Evolutionary conservation across 2,329 filamentous ascomycete genomes (phyloP).

Genomic region (Pseudophaeomoniella oleicola): DNA sequence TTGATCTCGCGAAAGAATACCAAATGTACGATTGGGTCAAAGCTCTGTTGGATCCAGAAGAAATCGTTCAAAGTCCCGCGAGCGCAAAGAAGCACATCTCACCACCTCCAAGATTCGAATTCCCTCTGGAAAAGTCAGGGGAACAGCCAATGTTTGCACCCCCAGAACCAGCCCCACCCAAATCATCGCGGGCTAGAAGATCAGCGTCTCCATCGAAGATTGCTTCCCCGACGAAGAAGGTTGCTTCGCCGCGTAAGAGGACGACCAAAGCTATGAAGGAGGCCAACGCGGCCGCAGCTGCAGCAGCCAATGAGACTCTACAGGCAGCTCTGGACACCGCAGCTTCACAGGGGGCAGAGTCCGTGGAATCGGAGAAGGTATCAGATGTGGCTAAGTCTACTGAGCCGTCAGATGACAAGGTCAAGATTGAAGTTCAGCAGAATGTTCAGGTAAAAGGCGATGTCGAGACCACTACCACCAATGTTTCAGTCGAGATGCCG

Average conservation of each 20-base stretch:
- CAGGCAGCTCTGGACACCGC: constrained; percentile 33
- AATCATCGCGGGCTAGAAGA: constrained; percentile 33
- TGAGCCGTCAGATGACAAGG: constrained; percentile 28
- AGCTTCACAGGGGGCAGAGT: constrained; percentile 10
- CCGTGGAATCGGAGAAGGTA: not conserved
- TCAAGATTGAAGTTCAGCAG: constrained; percentile 57
- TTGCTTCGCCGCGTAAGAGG: constrained; percentile 40
- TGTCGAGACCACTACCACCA: constrained; percentile 54
- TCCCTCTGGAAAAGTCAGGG: constrained; percentile 29
- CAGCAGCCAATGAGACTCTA: constrained; percentile 31
- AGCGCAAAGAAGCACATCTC: constrained; percentile 62
- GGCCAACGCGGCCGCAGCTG: constrained; percentile 32
- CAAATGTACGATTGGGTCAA: constrained; percentile 73
- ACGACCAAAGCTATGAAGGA: constrained; percentile 34
- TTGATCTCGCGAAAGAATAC: constrained; percentile 76
- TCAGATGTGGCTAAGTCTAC: constrained; percentile 11
- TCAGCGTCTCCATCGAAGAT: constrained; percentile 41
- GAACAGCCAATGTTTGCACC: constrained; percentile 13
- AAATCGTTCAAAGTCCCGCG: constrained; percentile 53
- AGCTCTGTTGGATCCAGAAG: constrained; percentile 78
- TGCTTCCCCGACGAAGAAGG: constrained; percentile 11
- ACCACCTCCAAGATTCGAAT: constrained; percentile 66
- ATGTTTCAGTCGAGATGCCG: constrained; percentile 64
- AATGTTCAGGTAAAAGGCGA: constrained; percentile 44
- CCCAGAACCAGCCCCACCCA: constrained; percentile 17